Evolutionary conservation across 768 basidiomycete genomes (phyloP), one percentile per base, ranked within the genome.

Genomic region (Suillus ampliporus): DNA sequence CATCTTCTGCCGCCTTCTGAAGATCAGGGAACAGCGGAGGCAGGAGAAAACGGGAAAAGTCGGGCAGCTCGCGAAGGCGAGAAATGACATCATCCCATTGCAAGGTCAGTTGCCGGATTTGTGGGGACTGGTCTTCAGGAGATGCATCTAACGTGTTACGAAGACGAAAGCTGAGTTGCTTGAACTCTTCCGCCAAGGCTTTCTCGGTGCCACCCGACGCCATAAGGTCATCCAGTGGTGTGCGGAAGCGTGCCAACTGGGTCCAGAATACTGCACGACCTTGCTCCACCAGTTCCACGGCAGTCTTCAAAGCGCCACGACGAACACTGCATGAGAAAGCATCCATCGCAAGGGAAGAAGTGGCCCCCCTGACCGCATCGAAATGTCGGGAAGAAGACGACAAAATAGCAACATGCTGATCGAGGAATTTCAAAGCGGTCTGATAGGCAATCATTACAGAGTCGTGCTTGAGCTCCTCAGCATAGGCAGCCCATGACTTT

Each of bases 181-280:
- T 70, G 40, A 74, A 71, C 7, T 62, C 62, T 23, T 72, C 63
- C 31, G 67, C 65, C 48, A 68, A 59, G 3, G 69, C 63, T 15
- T 43, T 38, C 2, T 64, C 73, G 7, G 63, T 51, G 13, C 65
- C 58, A 15, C 71, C 71, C 19, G 48, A 61, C 38, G 60, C 58
- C 35, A 68, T 68, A 37, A 77, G 52, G 19, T 70, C 67, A 34
- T 74, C 74, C 60, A 74, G 50, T 43, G 63, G 58, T 9, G 67
- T 70, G 40, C 65, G 67, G 8, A 53, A 68, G 17, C 71, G 72
- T 57, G 67, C 67, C 1, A 73, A 60, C 38, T 79, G 77, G 15
- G 67, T 65, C 78, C 76, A 79, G 53, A 77, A 41, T 5, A 77
- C 21, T 11, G 73, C 72, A 11, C n/a, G n/a, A n/a, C n/a, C n/a